Evolutionary conservation across 164 flowering plant species (phyloP).

Genomic region (Tinospora cordifolia): DNA sequence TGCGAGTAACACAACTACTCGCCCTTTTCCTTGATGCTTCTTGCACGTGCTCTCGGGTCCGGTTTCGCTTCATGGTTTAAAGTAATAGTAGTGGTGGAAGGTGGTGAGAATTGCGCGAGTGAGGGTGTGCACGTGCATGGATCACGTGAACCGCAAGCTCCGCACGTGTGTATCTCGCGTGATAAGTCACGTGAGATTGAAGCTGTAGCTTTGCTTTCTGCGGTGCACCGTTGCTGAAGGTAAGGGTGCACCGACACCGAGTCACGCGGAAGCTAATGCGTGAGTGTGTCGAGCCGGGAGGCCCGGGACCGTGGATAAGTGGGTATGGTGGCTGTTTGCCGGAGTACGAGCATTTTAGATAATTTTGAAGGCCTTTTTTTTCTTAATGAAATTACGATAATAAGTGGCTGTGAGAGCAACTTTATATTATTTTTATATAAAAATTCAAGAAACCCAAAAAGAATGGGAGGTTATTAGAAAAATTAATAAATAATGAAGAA

Average conservation of each 20-base stretch:
- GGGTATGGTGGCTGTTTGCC: neutral
- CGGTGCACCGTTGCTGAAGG: neutral
- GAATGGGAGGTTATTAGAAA: too few species aligned
- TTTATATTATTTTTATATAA: too few species aligned
- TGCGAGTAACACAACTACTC: too few species aligned
- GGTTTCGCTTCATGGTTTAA: too few species aligned
- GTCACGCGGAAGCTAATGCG: neutral
- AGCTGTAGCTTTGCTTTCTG: neutral
- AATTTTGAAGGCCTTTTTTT: too few species aligned
- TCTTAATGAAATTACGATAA: too few species aligned
- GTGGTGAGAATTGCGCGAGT: too few species aligned
- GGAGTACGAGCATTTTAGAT: neutral
- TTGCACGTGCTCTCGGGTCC: constrained; percentile 18
- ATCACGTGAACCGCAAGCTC: constrained; percentile 22
- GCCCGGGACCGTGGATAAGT: neutral
- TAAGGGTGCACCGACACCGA: constrained; percentile 1
- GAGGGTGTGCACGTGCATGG: constrained; percentile 31
- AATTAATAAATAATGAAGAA: too few species aligned
- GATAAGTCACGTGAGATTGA: constrained; percentile 27
- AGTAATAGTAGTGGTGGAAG: too few species aligned
- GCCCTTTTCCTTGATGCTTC: constrained; percentile 10
- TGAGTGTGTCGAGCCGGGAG: neutral
- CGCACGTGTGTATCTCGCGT: constrained; percentile 20
- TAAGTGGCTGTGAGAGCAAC: too few species aligned
- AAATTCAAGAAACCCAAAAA: too few species aligned